Base-by-base conservation (phyloP, 129 eudicot species). In the Arctium minus region DNA sequence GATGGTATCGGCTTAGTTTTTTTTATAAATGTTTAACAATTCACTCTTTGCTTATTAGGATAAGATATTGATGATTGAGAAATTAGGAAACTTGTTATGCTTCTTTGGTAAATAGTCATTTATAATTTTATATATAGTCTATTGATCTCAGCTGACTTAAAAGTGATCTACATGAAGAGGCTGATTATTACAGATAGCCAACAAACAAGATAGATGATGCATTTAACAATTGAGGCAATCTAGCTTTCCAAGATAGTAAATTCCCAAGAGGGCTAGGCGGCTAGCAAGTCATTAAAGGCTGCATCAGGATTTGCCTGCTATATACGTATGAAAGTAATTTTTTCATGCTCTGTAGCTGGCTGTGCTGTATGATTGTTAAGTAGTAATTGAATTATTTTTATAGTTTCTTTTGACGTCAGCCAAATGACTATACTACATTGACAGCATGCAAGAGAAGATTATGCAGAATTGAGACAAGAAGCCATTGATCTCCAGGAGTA, bases 371-470 rank as follows among this genome's bases (percentile, higher is more conserved):
- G 32, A 70, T 68, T 84, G 50, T 44, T 36, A 33, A 72, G 75
- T 73, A 50, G 74, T 48, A 67, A 38, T 64, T 70, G 30, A 42
- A 39, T 15, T 13, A 15, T 33, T 36, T 73, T 50, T 33, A 35
- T 75, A 48, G 12, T 80, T 38, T 50, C 37, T 79, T 22, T 68
- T 83, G 75, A 74, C 65, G 8, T 22, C 17, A 33, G 27, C 76
- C 67, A 70, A 29, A 71, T 44, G 70, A 62, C 72, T 46, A 73
- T 84, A 67, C 75, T 84, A 62, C 84, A 50, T 87, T 85, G 75
- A 76, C 95, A 96, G 99, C 91, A 91, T 81, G 95, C 91, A 17
- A 96, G 84, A 89, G 99, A 93, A 81, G 99, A 96, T 92, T 90
- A 87, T 85, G 64, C 81, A 32, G 91, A 91, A 85, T 84, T 96